Base-by-base conservation (phyloP, 805 yeast genomes). In the Ogataea henricii region DNA sequence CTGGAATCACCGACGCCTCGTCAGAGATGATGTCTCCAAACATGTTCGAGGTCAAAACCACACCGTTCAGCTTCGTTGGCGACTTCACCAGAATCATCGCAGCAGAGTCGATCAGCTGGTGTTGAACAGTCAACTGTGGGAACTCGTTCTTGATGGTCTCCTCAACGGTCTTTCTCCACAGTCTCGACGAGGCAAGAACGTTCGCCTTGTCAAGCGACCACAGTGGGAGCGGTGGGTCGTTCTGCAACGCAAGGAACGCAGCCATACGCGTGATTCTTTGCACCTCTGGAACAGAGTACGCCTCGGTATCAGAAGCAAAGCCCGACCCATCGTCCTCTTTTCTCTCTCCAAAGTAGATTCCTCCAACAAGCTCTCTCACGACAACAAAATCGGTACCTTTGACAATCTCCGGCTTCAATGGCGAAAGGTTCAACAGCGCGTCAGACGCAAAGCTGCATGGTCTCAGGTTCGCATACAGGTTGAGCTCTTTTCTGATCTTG, bases 201-300 rank as follows among this genome's bases (percentile, higher is more conserved):
- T 94, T 94, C 49, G 99, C 99, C 78, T 94, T 94, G 69, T 94
- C 99, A 58, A 94, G 76, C 18, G 96, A 89, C 96, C 96, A 90
- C 49, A 94, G 78, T 45, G 97, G 97, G 64, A 85, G 76, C 32
- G 99, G 99, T 44, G 99, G 99, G 65, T 82, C 77, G 63, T 82
- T 85, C 73, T 94, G 99, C 59, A 89, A 77, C 27, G 99, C 97
- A 75, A 94, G 72, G 72, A 89, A 94, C 2, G 96, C 98, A 45
- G 98, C 99, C 97, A 94, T 92, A 71, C 98, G 81, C 34, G 97
- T 89, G 70, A 94, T 90, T 68, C 99, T 83, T 67, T 90, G 85
- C 47, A 94, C 96, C 72, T 94, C 99, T 32, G 87, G 81, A 26
- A 91, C 96, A 25, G 92, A 74, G 72, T 94, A 94, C 53, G 87